Evolutionary conservation across 2,329 filamentous ascomycete genomes (phyloP).

Genomic region (Epichloe brachyelytri): DNA sequence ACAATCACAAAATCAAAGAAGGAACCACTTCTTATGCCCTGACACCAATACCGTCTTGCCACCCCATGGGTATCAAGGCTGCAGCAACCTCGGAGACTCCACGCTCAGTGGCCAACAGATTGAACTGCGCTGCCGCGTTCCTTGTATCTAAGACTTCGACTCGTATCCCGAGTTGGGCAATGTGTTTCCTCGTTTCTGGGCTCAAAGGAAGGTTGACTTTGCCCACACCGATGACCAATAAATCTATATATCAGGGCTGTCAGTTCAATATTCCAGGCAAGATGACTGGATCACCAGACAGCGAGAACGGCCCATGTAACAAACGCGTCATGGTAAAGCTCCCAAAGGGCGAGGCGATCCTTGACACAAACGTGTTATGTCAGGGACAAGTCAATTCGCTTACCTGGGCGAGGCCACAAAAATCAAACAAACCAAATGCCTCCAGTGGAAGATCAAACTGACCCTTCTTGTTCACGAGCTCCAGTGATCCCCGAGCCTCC

Average conservation of each 20-base stretch:
- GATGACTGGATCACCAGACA: neutral
- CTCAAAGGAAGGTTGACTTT: slow-evolving; percentile 62
- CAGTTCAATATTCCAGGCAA: neutral
- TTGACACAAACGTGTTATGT: neutral
- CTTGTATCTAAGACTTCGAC: slow-evolving; percentile 84
- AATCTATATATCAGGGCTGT: slow-evolving; percentile 38
- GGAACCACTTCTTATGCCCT: slow-evolving; percentile 6
- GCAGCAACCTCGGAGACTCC: slow-evolving; percentile 77
- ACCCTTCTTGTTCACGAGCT: slow-evolving; percentile 60
- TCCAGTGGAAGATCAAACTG: slow-evolving; percentile 65
- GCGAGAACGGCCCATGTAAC: neutral
- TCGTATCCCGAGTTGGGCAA: slow-evolving; percentile 68
- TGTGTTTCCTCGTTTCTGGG: slow-evolving; percentile 55
- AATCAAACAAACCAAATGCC: slow-evolving; percentile 60
- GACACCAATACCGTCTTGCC: slow-evolving; percentile 49
- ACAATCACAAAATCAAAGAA: neutral
- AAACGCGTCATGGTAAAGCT: neutral
- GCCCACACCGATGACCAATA: slow-evolving; percentile 82
- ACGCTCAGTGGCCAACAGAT: slow-evolving; percentile 85
- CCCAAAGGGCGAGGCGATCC: neutral
- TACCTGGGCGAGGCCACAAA: slow-evolving; percentile 87
- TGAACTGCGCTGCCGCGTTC: slow-evolving; percentile 91
- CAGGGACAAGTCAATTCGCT: slow-evolving; percentile 15
- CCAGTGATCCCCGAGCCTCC: slow-evolving; percentile 34
- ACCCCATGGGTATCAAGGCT: slow-evolving; percentile 75